Conservation (phyloP, 345 rosid species). For the Salix purpurea region DNA sequence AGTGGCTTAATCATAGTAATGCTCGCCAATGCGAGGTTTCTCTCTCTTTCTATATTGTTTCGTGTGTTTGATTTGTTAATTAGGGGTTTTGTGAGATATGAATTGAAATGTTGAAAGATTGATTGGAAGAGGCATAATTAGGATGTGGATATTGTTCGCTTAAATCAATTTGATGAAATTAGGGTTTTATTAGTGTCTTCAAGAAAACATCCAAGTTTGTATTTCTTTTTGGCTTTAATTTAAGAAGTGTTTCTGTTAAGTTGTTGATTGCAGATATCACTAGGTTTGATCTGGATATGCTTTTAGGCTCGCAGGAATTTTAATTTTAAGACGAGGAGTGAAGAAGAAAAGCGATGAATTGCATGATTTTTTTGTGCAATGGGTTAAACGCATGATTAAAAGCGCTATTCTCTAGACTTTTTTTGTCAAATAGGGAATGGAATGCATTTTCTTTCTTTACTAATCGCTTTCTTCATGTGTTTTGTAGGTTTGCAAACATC, state of each 20-base stretch:
- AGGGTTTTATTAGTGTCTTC: not conserved
- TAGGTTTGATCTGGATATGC: not conserved
- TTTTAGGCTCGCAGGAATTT: not conserved
- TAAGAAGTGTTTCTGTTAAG: not conserved
- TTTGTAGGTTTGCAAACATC: slow-evolving; percentile 89
- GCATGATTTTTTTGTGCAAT: not conserved
- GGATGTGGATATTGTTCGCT: not conserved
- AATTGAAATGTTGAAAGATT: not conserved
- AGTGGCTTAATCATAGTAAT: slow-evolving; percentile 98
- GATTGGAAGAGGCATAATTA: not conserved
- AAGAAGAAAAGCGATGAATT: not conserved
- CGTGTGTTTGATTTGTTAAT: not conserved
- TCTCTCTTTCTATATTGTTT: not conserved
- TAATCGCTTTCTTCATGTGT: not conserved
- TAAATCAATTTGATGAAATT: not conserved
- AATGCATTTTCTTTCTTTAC: not conserved
- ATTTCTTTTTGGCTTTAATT: not conserved
- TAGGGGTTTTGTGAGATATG: not conserved
- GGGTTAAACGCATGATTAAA: not conserved
- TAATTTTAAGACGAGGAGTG: not conserved
- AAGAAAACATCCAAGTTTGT: not conserved
- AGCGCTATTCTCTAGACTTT: not conserved
- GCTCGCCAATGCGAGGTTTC: slow-evolving; percentile 99
- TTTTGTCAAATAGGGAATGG: not conserved
- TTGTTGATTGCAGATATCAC: no score